Percentiles rank a stretch among this genome's conserved stretches.
Conservation (phyloP, 805 yeast species). For the Schwanniomyces occidentalis region DNA sequence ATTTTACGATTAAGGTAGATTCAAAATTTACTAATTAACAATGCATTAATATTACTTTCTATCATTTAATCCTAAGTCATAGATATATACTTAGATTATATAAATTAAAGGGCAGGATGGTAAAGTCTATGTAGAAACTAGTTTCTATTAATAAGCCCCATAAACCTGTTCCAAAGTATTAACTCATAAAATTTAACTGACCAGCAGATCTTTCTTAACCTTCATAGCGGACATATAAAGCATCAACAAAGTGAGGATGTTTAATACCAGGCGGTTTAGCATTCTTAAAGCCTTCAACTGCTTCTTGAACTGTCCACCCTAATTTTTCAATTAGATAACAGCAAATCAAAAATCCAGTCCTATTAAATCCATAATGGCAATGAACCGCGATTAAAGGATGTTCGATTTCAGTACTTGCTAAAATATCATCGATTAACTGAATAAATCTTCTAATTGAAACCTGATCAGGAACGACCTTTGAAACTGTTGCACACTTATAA, state of each 20-base stretch:
- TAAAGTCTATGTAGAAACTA: too few species aligned
- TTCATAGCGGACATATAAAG: conserved; percentile 64
- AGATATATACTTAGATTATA: too few species aligned
- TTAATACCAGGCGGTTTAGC: conserved; percentile 73
- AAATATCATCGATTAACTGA: conserved; percentile 49
- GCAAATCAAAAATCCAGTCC: conserved; percentile 74
- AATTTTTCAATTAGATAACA: conserved; percentile 63
- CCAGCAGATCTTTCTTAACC: conserved; percentile 8
- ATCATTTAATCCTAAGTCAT: too few species aligned
- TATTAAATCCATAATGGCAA: conserved; percentile 80
- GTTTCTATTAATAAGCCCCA: not conserved
- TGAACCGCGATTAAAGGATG: conserved; percentile 60
- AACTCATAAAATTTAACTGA: too few species aligned
- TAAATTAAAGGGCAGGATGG: too few species aligned
- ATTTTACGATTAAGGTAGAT: too few species aligned
- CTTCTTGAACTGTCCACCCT: conserved; percentile 62
- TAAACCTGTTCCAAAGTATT: not conserved
- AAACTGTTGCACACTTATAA: conserved; percentile 74
- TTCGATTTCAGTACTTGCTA: conserved; percentile 19
- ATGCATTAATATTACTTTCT: too few species aligned
- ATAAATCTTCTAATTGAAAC: conserved; percentile 58
- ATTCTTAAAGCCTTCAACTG: conserved; percentile 55
- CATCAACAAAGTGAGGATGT: conserved; percentile 76
- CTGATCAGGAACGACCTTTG: conserved; percentile 71
- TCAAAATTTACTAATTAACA: too few species aligned